phyloP scores from a whole-genome alignment of 768 basidiomycete species.

The Coprinopsis cinerea region DNA sequence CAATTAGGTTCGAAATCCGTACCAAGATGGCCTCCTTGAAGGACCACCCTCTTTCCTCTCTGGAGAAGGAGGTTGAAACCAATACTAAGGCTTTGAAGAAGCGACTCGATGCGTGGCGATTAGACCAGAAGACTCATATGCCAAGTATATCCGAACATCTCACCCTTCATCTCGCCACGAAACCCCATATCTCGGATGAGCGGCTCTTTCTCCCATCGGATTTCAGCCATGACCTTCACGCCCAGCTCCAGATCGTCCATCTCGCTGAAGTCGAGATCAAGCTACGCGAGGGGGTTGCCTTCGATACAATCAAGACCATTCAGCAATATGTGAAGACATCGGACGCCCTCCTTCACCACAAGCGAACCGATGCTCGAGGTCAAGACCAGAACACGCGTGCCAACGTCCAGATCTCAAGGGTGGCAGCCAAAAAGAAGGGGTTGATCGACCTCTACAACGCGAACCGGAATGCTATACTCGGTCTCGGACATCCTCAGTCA shows the following conservation, averaged over 20 bases:
- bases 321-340: constrained; percentile 5
- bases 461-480: constrained; percentile 5
- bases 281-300: constrained; percentile 14
- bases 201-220: neutral
- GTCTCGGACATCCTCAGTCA: neutral
- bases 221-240: neutral
- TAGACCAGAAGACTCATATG: too few relatives aligned
- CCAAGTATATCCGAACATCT: too few relatives aligned
- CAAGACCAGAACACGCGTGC: constrained; percentile 12
- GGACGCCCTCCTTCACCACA: neutral
- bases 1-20: neutral
- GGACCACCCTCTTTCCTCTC: too few relatives aligned
- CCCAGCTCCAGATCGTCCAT: neutral
- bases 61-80: too few relatives aligned
- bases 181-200: too few relatives aligned
- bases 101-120: too few relatives aligned
- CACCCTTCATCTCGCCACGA: too few relatives aligned
- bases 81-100: too few relatives aligned
- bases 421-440: neutral
- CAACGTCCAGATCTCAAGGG: neutral
- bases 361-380: constrained; percentile 9
- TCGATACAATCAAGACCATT: constrained; percentile 11
- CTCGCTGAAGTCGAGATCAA: constrained; percentile 12
- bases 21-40: neutral
- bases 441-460: constrained; percentile 13